Base-by-base conservation (phyloP, 2,329 filamentous ascomycete species). In the Exophiala lecanii-corni region DNA sequence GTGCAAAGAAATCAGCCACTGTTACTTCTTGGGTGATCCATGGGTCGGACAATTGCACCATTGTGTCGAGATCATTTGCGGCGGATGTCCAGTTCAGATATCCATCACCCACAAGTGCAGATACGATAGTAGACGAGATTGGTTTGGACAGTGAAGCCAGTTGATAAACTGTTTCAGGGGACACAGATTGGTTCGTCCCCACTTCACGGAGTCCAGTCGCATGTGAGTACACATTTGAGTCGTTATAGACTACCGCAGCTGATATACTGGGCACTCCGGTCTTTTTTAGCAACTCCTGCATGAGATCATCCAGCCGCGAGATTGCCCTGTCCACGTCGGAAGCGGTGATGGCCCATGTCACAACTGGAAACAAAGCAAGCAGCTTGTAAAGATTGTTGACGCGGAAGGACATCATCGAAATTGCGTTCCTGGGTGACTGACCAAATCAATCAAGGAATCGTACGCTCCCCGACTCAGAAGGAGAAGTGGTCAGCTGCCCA, bases 1-100 rank as follows among this genome's bases (percentile, higher is more conserved):
- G 38, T n/a, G 5, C 17, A 21, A 41, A 34, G 38, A 32, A 33
- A 17, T 41, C 38, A 25, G n/a, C 38, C 15, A 41, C 15, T 13
- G 38, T 41, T 6, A 41, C 38, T 13, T 41, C 38, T 9, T 18
- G 9, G n/a, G 38, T 32, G 26, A 41, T 41, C 38, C 38, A 41
- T 5, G 38, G 38, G 38, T 41, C 38, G 3, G 38, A 41, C 19
- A 39, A 17, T 25, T 39, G 20, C 16, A 39, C 30, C 20, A 15
- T 20, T 17, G 19, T 16, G 21, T 39, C 36, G 25, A 39, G 36
- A 9, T 39, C 36, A 16, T 39, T 39, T 3, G 36, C 19, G 13
- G 26, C 16, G 5, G 36, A 39, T 17, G 36, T 9, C 36, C 36
- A 39, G 19, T 28, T 12, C 12, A 39, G 36, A 25, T 39, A 12